These are phyloP conservation scores for Termitomyces sp. DNA, from an alignment of 768 basidiomycete species.

Conservation along the genomic window DNA sequence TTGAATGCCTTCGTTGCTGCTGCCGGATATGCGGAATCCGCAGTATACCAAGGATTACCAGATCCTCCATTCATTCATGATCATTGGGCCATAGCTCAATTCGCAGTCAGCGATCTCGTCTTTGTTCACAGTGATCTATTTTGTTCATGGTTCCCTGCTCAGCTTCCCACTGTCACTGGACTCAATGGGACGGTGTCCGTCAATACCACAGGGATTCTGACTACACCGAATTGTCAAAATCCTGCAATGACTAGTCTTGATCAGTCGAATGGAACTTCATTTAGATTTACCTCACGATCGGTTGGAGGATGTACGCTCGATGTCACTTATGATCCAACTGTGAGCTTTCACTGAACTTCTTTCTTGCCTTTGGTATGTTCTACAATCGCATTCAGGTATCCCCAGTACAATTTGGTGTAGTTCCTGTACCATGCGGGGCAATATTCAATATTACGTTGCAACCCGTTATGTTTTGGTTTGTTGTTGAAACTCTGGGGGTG, in stretches of 20 bases:
- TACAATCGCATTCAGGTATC: constrained; percentile 22
- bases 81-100: constrained; percentile 51
- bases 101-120: constrained; percentile 31
- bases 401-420: constrained; percentile 45
- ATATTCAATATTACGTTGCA: constrained; percentile 27
- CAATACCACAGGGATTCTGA: constrained; percentile 46
- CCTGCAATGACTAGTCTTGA: constrained; percentile 24
- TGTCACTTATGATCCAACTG: constrained; percentile 31
- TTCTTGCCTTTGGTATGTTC: background rate
- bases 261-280: constrained; percentile 15
- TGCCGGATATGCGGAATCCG: constrained; percentile 47
- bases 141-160: background rate
- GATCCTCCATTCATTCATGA: constrained; percentile 54
- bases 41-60: constrained; percentile 35
- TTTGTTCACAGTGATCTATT: background rate
- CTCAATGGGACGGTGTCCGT: constrained; percentile 49
- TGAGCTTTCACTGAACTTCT: constrained; percentile 11
- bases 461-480: constrained; percentile 67
- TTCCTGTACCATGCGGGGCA: constrained; percentile 27
- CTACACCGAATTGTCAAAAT: constrained; percentile 40
- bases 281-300: constrained; percentile 34
- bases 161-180: constrained; percentile 38
- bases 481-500: background rate
- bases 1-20: constrained; percentile 55
- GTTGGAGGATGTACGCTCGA: constrained; percentile 38